Percentiles rank a stretch among this genome's conserved stretches.
These are phyloP conservation scores for Suhomyces guaymorum DNA, from an alignment of 1,139 yeast genomes.

Conservation along the genomic window DNA sequence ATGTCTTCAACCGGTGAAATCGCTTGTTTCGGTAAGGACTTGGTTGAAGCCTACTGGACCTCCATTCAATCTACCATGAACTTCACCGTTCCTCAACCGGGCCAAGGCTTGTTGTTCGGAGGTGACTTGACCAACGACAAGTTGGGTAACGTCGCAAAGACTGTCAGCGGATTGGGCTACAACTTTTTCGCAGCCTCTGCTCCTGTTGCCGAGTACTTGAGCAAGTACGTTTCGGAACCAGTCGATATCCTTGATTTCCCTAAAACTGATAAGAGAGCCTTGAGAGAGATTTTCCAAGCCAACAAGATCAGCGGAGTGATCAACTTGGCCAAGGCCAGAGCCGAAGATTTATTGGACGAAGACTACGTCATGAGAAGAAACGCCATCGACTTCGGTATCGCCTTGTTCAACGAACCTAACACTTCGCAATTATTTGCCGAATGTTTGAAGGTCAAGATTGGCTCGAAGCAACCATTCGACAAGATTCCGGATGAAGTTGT, in stretches of 20 bases:
- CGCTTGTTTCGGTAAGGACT: conserved; percentile 89
- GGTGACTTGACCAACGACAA: conserved; percentile 79
- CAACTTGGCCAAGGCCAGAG: conserved; percentile 89
- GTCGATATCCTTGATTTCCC: conserved; percentile 83
- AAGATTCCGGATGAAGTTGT: conserved; percentile 46
- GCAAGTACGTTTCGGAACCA: conserved; percentile 45
- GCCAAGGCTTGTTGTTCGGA: conserved; percentile 86
- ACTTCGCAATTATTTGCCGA: conserved; percentile 86
- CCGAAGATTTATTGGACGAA: conserved; percentile 78
- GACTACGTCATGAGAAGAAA: conserved; percentile 98
- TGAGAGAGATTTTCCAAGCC: conserved; percentile 89
- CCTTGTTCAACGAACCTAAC: conserved; percentile 93
- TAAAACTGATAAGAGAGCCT: conserved; percentile 85
- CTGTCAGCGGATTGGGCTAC: conserved; percentile 74
- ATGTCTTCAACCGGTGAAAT: conserved; percentile 99
- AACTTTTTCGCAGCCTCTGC: conserved; percentile 76
- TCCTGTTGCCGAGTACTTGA: conserved; percentile 69
- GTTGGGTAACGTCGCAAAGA: conserved; percentile 71
- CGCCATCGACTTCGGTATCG: conserved; percentile 96
- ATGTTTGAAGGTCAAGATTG: conserved; percentile 75
- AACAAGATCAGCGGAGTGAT: conserved; percentile 83
- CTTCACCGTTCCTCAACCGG: conserved; percentile 89
- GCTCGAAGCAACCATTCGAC: conserved; percentile 49
- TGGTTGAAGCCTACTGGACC: conserved; percentile 94
- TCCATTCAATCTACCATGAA: conserved; percentile 96